Conservation (phyloP, 2,329 filamentous ascomycete genomes). For the Fusarium multiceps region DNA sequence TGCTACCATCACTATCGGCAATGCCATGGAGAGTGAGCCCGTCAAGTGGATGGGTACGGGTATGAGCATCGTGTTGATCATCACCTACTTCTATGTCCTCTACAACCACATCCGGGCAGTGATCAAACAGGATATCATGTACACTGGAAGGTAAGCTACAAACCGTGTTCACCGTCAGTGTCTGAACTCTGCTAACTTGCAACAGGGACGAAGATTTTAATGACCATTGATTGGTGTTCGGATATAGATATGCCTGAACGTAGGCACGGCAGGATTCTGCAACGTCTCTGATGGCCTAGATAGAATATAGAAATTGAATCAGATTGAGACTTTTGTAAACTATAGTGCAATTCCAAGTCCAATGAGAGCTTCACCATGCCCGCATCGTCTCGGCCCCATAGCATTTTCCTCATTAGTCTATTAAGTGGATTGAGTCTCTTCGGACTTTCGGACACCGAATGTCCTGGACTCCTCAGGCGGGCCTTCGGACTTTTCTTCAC, state of each 20-base stretch:
- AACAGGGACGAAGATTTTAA: slow-evolving; percentile 6
- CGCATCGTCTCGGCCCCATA: background rate
- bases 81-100: slow-evolving; percentile 10
- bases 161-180: too few species aligned
- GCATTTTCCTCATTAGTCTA: background rate
- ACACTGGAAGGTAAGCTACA: slow-evolving; percentile 8
- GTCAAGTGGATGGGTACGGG: slow-evolving; percentile 10
- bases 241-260: background rate
- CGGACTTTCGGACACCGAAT: slow-evolving; percentile 38
- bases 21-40: background rate
- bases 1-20: slow-evolving; percentile 1
- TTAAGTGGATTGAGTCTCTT: slow-evolving; percentile 36
- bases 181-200: background rate
- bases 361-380: slow-evolving; percentile 10
- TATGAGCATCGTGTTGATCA: slow-evolving; percentile 8
- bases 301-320: background rate
- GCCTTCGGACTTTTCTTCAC: slow-evolving; percentile 23
- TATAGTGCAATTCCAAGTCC: background rate
- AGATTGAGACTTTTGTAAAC: background rate
- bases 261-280: background rate
- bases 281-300: background rate
- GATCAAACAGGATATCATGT: slow-evolving; percentile 11
- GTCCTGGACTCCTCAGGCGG: slow-evolving; percentile 7
- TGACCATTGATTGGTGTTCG: background rate
- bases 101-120: background rate